These are phyloP conservation scores for Porodaedalea pini DNA, from an alignment of 1,284 basidiomycete species.

Conservation along the genomic window DNA sequence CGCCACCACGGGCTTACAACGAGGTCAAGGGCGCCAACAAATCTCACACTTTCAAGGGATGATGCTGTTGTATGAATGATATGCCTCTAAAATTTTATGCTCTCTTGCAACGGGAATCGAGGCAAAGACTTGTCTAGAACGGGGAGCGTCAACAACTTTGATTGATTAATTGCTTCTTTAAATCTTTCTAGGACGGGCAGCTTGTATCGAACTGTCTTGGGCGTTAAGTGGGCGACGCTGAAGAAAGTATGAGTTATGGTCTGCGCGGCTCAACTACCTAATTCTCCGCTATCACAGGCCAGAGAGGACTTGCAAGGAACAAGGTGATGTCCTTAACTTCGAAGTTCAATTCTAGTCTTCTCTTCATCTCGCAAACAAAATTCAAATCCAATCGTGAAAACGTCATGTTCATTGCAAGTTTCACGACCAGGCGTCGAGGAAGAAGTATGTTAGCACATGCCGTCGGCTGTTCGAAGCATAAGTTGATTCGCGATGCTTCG, in stretches of 20 bases:
- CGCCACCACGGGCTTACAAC: conserved; percentile 62
- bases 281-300: not conserved
- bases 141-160: not conserved
- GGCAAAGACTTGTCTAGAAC: not conserved
- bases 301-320: not conserved
- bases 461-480: not conserved
- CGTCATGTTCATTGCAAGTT: not conserved
- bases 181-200: not conserved
- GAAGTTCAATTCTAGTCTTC: not conserved
- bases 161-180: not conserved
- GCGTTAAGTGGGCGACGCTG: no score
- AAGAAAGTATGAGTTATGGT: no score
- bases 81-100: not conserved
- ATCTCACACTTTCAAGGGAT: conserved; percentile 63
- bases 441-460: not conserved
- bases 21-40: conserved; percentile 69
- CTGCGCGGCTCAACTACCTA: no score
- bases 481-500: not conserved
- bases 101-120: not conserved
- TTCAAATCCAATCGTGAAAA: not conserved
- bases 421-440: not conserved
- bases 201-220: no score
- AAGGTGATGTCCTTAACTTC: not conserved
- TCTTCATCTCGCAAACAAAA: not conserved
- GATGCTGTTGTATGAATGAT: not conserved